Evolutionary conservation across 164 flowering plant genomes (phyloP), one percentile per base, ranked within the genome.

Genomic region (Santalum album): DNA sequence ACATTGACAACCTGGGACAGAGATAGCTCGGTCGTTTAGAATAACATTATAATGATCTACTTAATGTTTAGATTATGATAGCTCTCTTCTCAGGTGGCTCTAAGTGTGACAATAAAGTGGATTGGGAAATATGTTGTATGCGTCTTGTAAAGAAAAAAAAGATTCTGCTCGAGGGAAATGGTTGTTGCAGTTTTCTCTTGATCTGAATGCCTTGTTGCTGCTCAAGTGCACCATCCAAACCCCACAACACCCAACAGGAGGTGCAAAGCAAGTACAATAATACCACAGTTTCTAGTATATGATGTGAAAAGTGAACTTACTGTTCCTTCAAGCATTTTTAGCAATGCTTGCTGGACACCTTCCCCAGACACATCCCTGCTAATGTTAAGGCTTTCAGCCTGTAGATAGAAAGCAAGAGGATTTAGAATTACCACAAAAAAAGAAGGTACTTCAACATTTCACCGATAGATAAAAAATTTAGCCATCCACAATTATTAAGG

Each of bases 311-410:
- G 18, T 54, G 49, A 22, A 80, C 94, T 81, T 62, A 91, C 98
- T 22, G 98, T 88, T 65, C 98, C 98, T 79, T 91, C 96, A 24
- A 91, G 81, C 98, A 91, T 91, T 68, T 88, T 91, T 18, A 91
- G 74, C 47, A 91, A 75, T 58, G 96, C 96, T 69, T 91, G 98
- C 57, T 91, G 98, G 49, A 91, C 96, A 56, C 96, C 98, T 70
- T 91, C 98, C 19, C 98, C 98, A 4, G 96, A 88, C 17, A 91
- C 98, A 75, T 91, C 98, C 75, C 96, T 77, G 56, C 96, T 86
- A 49, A 86, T 71, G 51, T 91, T 88, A 46, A 83, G 65, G 68
- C 89, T 86, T 74, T 91, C 98, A 51, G 96, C 83, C 98, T 91
- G 81, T 70, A 72, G 22, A 42, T 14, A 51, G 29, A 34, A 59